These are phyloP conservation scores for Phaeosphaeria sp. DNA, from an alignment of 2,329 filamentous ascomycete species.

Conservation along the genomic window DNA sequence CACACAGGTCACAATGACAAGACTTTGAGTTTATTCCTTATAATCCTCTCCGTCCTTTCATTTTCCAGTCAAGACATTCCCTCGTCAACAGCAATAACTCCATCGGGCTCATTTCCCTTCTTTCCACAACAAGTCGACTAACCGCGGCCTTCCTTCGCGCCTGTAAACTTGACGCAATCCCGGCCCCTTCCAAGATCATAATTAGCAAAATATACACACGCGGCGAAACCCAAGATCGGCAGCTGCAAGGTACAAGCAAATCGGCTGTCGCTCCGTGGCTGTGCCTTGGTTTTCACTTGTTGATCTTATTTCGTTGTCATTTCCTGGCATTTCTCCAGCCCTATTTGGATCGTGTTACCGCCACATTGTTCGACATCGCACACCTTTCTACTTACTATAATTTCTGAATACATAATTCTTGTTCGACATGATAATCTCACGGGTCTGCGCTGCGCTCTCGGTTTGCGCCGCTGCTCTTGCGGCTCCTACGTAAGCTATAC, in stretches of 20 bases:
- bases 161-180: conserved; percentile 18
- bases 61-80: not conserved
- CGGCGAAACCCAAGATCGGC: conserved; percentile 6
- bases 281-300: conserved; percentile 4
- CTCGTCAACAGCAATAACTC: not conserved
- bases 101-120: conserved; percentile 1
- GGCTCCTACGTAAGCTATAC: conserved; percentile 40
- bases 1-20: not conserved
- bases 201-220: conserved; percentile 4
- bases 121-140: conserved; percentile 12
- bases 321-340: conserved; percentile 7
- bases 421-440: conserved; percentile 35
- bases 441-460: conserved; percentile 29
- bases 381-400: conserved; percentile 2
- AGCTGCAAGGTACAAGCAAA: conserved; percentile 13
- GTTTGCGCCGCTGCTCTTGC: conserved; percentile 30
- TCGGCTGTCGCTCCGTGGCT: conserved; percentile 4
- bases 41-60: not conserved
- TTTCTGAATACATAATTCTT: conserved; percentile 12
- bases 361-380: conserved; percentile 10
- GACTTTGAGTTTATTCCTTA: not conserved
- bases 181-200: conserved; percentile 11
- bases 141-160: conserved; percentile 4
- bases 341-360: conserved; percentile 13
- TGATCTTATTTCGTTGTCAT: conserved; percentile 9